A percentile compares a stretch with the other conserved stretches of the same genome.
Evolutionary conservation across 2,329 filamentous ascomycete genomes (phyloP).

Genomic region (Geoglossum cookeanum): DNA sequence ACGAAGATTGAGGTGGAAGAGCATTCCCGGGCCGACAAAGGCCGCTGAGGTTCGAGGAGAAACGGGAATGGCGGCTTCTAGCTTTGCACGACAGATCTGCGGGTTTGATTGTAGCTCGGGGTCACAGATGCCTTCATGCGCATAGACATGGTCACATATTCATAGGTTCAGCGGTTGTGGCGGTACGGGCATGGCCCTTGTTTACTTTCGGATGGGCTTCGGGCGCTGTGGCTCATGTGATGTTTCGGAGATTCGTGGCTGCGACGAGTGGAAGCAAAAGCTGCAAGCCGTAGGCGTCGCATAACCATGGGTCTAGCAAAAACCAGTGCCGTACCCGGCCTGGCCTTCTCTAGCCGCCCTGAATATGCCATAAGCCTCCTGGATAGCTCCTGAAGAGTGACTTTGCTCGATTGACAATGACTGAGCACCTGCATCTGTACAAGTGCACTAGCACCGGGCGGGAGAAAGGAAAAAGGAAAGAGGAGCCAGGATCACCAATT

Average conservation of each 20-base stretch:
- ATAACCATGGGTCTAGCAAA: neutral
- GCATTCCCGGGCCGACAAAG: slow-evolving; percentile 5
- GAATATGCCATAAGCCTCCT: neutral
- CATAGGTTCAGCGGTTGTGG: neutral
- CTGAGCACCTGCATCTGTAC: neutral
- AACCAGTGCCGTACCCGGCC: neutral
- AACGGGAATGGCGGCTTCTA: neutral
- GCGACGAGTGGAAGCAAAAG: neutral
- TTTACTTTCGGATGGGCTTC: neutral
- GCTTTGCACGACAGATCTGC: neutral
- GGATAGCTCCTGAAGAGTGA: neutral
- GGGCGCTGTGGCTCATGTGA: neutral
- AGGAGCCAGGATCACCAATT: neutral
- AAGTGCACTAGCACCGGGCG: neutral
- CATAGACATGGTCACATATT: neutral
- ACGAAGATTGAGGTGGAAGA: slow-evolving; percentile 78
- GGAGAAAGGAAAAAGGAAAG: neutral
- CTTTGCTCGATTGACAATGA: neutral
- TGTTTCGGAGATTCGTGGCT: neutral
- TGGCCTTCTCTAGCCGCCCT: too few relatives aligned
- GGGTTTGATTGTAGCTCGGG: neutral
- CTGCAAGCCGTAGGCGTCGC: neutral
- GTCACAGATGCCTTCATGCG: neutral
- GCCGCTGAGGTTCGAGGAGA: neutral
- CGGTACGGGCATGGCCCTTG: neutral